Conservation (phyloP, 140 eudicot genomes). For the Ambrosia hybrid region DNA sequence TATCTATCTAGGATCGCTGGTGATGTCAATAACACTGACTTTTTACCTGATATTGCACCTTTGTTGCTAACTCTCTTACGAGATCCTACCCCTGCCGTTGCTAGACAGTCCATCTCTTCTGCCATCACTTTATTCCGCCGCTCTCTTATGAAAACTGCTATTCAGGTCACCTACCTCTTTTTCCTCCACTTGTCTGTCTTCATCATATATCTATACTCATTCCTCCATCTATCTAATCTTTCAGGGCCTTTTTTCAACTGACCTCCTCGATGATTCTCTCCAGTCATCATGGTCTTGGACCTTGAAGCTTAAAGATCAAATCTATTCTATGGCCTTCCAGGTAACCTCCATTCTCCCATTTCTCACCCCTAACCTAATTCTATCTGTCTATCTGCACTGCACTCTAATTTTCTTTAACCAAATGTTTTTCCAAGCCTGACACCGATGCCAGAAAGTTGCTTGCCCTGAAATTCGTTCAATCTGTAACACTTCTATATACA, state of each 20-base stretch:
- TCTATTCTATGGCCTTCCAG: slow-evolving; percentile 78
- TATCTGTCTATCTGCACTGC: background rate
- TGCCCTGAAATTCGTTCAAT: slow-evolving; percentile 82
- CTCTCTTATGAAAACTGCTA: slow-evolving; percentile 54
- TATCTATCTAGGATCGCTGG: slow-evolving; percentile 68
- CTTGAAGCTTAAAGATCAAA: slow-evolving; percentile 77
- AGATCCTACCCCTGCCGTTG: slow-evolving; percentile 92
- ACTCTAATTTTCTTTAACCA: slow-evolving; percentile 32
- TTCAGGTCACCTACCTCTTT: slow-evolving; percentile 14
- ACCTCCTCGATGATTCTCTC: slow-evolving; percentile 55
- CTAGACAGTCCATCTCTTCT: slow-evolving; percentile 80
- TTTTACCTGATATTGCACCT: slow-evolving; percentile 74
- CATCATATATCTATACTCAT: too few species aligned
- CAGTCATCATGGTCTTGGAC: slow-evolving; percentile 77
- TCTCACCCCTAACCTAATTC: background rate
- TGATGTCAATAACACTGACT: slow-evolving; percentile 58
- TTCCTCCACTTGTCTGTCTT: too few species aligned
- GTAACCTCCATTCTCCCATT: slow-evolving; percentile 36
- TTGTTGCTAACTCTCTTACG: slow-evolving; percentile 55
- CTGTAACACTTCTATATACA: slow-evolving; percentile 77
- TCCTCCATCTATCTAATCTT: too few species aligned
- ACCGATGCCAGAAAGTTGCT: slow-evolving; percentile 85
- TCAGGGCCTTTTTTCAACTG: slow-evolving; percentile 80
- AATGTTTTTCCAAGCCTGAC: slow-evolving; percentile 48
- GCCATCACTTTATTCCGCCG: slow-evolving; percentile 68